A percentile compares a stretch with the other conserved stretches of the same genome.
Conservation (phyloP, 2,329 filamentous ascomycete genomes). For the Pyrenochaeta sp. region DNA sequence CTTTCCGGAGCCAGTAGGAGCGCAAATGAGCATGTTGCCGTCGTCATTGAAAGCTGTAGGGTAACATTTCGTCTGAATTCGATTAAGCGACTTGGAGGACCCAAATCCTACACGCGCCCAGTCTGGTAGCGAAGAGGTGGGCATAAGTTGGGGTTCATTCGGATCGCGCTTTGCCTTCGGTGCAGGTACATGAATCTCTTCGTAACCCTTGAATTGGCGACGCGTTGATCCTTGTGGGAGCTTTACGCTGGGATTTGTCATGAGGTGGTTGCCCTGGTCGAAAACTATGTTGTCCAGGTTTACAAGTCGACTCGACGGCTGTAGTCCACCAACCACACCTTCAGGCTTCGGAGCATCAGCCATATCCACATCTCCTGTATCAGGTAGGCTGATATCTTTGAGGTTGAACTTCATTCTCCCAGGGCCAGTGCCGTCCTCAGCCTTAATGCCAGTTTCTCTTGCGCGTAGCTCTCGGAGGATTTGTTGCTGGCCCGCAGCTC, state of each 20-base stretch:
- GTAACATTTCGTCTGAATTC: constrained; percentile 93
- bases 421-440: constrained; percentile 63
- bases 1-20: constrained; percentile 96
- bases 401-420: constrained; percentile 84
- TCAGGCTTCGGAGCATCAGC: constrained; percentile 50
- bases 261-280: constrained; percentile 97
- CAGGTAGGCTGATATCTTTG: constrained; percentile 86
- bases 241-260: constrained; percentile 98
- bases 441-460: constrained; percentile 67
- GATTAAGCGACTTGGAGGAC: constrained; percentile 85
- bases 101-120: constrained; percentile 92
- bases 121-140: constrained; percentile 86
- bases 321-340: constrained; percentile 78
- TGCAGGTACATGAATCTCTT: constrained; percentile 95
- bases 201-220: constrained; percentile 95
- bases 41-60: constrained; percentile 91
- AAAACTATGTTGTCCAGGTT: constrained; percentile 97
- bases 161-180: constrained; percentile 88
- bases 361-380: constrained; percentile 56
- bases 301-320: constrained; percentile 86
- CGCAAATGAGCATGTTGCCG: constrained; percentile 97
- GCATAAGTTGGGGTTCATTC: constrained; percentile 77
- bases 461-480: constrained; percentile 90
- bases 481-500: constrained; percentile 82
- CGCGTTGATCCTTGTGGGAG: constrained; percentile 95